Evolutionary conservation across 495 filamentous ascomycete genomes (phyloP).

Genomic region (Penicillium simplicissimum): DNA sequence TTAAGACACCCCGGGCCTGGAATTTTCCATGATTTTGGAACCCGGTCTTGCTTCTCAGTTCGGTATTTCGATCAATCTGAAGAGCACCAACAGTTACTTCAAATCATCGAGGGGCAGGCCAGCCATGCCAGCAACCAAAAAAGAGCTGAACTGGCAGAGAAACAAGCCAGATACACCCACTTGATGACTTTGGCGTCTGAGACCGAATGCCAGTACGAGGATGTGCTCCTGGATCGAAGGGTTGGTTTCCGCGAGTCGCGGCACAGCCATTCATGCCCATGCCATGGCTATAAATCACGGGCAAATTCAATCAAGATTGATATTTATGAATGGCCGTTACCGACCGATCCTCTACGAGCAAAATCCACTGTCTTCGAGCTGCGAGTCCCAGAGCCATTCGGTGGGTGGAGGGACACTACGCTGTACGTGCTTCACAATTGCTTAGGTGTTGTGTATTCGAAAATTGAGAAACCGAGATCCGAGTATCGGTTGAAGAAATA

Average conservation of each 20-base stretch:
- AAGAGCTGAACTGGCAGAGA: conserved; percentile 36
- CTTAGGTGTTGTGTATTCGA: conserved; percentile 23
- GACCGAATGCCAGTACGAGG: neutral
- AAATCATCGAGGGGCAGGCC: conserved; percentile 22
- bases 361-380: conserved; percentile 62
- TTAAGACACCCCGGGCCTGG: conserved; percentile 19
- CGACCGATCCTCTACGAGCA: conserved; percentile 29
- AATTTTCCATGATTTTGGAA: conserved; percentile 38
- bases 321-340: conserved; percentile 65
- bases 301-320: conserved; percentile 46
- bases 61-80: conserved; percentile 52
- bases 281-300: conserved; percentile 9
- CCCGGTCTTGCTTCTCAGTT: conserved; percentile 48
- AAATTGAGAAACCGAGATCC: conserved; percentile 16
- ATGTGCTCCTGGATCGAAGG: neutral
- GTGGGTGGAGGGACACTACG: conserved; percentile 56
- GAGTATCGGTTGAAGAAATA: conserved; percentile 14
- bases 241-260: neutral
- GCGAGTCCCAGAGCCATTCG: conserved; percentile 42
- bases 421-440: conserved; percentile 43
- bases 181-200: neutral
- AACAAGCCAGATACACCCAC: conserved; percentile 22
- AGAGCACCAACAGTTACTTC: conserved; percentile 37
- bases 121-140: conserved; percentile 38
- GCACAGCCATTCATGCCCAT: neutral